These are phyloP conservation scores for Boletus reticulatus DNA, from an alignment of 768 basidiomycete species.

Conservation along the genomic window DNA sequence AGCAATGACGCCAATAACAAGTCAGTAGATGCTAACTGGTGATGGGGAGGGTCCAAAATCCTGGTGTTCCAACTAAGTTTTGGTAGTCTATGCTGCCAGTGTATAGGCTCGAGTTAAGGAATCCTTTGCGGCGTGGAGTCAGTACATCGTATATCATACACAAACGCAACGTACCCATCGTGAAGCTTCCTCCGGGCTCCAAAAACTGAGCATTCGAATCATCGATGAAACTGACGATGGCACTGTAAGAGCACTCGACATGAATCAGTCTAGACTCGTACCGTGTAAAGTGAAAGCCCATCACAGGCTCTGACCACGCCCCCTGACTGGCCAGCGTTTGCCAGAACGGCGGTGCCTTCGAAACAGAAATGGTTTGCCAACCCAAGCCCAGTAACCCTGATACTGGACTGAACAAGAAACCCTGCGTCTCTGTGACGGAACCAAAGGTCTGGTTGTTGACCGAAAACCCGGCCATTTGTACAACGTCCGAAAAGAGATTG, in stretches of 20 bases:
- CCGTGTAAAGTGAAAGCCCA: constrained; percentile 87
- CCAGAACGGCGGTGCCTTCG: constrained; percentile 80
- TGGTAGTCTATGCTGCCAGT: constrained; percentile 85
- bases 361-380: constrained; percentile 71
- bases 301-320: constrained; percentile 65
- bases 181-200: constrained; percentile 75
- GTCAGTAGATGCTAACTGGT: constrained; percentile 38
- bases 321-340: constrained; percentile 64
- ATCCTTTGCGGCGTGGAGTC: constrained; percentile 39
- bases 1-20: not conserved
- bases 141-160: not conserved
- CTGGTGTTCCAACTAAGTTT: constrained; percentile 48
- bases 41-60: constrained; percentile 83
- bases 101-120: constrained; percentile 69
- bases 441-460: constrained; percentile 80
- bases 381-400: constrained; percentile 89
- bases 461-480: constrained; percentile 88
- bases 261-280: constrained; percentile 21
- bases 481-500: constrained; percentile 63
- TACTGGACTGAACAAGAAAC: constrained; percentile 65
- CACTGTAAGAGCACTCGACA: constrained; percentile 1
- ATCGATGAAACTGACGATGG: constrained; percentile 40
- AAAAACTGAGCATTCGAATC: constrained; percentile 36
- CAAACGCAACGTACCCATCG: constrained; percentile 49
- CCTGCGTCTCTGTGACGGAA: constrained; percentile 26